Conservation (phyloP, 371 early-diverging fungal species). For the Cokeromyces recurvatus region DNA sequence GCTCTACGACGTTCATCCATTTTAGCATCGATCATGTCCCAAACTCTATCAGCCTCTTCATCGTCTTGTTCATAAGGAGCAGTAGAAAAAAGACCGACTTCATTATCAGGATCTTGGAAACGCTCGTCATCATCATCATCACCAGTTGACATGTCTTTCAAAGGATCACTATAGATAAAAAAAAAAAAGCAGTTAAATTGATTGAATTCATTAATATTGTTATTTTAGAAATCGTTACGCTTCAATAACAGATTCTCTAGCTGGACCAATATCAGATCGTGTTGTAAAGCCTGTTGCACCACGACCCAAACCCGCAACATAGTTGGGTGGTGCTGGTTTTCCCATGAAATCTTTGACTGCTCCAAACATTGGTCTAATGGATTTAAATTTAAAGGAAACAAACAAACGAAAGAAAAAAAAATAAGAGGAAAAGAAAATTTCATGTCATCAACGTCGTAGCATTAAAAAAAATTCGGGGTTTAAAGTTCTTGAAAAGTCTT, state of each 20-base stretch:
- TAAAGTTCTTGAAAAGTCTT: no score
- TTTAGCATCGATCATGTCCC: conserved; percentile 82
- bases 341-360: conserved; percentile 79
- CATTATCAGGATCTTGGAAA: conserved; percentile 92
- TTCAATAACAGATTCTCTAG: conserved; percentile 68
- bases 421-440: no score
- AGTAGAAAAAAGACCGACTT: conserved; percentile 83
- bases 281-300: conserved; percentile 97
- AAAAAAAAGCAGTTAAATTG: background rate
- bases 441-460: no score
- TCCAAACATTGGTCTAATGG: no score
- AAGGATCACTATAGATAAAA: conserved; percentile 43
- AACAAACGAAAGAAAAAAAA: no score
- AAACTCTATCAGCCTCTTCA: conserved; percentile 95
- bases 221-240: conserved; percentile 29
- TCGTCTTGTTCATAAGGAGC: conserved; percentile 94
- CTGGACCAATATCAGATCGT: conserved; percentile 97
- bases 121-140: conserved; percentile 71
- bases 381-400: no score
- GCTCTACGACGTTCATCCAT: conserved; percentile 87
- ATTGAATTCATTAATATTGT: background rate
- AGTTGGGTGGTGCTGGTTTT: conserved; percentile 84
- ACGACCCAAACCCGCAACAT: conserved; percentile 95
- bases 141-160: conserved; percentile 32
- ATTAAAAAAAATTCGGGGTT: no score